Conservation (phyloP, 2,329 filamentous ascomycete genomes). For the Pyricularia sp. region DNA sequence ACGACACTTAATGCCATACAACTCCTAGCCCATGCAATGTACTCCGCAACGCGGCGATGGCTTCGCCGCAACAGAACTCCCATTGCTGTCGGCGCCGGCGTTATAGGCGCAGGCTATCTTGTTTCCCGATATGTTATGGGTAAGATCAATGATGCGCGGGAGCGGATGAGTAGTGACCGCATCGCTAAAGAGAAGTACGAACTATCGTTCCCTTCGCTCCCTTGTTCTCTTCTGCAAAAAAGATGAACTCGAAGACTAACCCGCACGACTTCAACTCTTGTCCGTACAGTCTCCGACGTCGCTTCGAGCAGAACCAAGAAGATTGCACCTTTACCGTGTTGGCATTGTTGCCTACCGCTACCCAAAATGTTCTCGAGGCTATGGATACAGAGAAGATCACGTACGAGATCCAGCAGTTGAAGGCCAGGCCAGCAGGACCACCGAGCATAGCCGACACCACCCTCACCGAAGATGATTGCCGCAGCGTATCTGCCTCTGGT, state of each 20-base stretch:
- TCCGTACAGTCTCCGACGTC: slow-evolving; percentile 67
- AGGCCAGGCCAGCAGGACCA: slow-evolving; percentile 40
- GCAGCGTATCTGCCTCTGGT: slow-evolving; percentile 42
- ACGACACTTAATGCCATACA: neutral
- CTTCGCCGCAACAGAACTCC: slow-evolving; percentile 84
- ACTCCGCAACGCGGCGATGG: slow-evolving; percentile 76
- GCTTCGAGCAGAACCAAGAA: slow-evolving; percentile 98
- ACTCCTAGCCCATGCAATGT: slow-evolving; percentile 30
- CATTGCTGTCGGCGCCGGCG: slow-evolving; percentile 77
- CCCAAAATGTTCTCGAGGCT: slow-evolving; percentile 77
- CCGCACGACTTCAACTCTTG: neutral
- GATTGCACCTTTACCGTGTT: slow-evolving; percentile 97
- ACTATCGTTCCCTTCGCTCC: neutral
- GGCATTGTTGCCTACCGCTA: slow-evolving; percentile 86
- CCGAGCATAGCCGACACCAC: slow-evolving; percentile 60
- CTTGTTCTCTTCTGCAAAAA: neutral
- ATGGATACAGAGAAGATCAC: slow-evolving; percentile 90
- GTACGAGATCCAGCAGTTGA: slow-evolving; percentile 89
- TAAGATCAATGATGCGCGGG: slow-evolving; percentile 86
- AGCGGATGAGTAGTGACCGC: slow-evolving; percentile 93
- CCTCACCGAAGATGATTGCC: slow-evolving; percentile 72
- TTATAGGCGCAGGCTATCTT: slow-evolving; percentile 84
- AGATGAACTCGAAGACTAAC: neutral
- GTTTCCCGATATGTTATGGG: slow-evolving; percentile 85
- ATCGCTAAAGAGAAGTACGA: slow-evolving; percentile 93